Evolutionary conservation across 2,329 filamentous ascomycete genomes (phyloP).

Genomic region (Trichoderma hamatum): DNA sequence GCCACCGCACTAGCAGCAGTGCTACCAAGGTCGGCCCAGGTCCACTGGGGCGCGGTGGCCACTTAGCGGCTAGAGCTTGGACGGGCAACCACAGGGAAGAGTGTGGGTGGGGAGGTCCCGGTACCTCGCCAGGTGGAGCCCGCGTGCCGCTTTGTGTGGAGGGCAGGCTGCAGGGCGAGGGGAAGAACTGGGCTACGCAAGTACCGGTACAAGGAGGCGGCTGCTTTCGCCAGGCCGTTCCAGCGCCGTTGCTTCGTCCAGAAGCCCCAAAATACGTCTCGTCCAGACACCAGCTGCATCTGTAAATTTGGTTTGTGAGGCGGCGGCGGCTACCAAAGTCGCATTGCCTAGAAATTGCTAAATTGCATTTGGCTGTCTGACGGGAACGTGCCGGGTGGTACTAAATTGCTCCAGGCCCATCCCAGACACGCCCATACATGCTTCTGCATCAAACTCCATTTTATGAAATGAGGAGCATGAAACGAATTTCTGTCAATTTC

Average conservation of each 20-base stretch:
- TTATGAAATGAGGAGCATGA: conserved; percentile 21
- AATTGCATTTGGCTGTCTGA: background rate
- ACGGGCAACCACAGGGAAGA: background rate
- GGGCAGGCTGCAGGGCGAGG: background rate
- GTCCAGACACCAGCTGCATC: background rate
- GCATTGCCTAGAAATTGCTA: background rate
- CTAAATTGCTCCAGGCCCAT: conserved; percentile 12
- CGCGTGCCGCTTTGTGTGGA: conserved; percentile 3
- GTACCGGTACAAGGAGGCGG: conserved; percentile 18
- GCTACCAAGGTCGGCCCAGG: conserved; percentile 24
- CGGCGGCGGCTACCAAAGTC: background rate
- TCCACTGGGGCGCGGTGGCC: conserved; percentile 23
- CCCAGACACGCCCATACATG: conserved; percentile 7
- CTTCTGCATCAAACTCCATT: conserved; percentile 8
- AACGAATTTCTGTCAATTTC: conserved; percentile 21
- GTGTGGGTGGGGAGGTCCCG: conserved; percentile 27
- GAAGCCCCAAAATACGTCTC: background rate
- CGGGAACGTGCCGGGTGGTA: background rate
- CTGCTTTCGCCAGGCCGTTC: conserved; percentile 12
- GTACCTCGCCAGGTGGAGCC: conserved; percentile 24
- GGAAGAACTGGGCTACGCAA: background rate
- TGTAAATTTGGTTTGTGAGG: background rate
- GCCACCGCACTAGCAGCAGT: conserved; percentile 19
- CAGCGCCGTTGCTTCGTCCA: background rate
- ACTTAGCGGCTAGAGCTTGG: conserved; percentile 21